Evolutionary conservation across 257 asterid genomes (phyloP).

Genomic region (Hygrophila difformis): DNA sequence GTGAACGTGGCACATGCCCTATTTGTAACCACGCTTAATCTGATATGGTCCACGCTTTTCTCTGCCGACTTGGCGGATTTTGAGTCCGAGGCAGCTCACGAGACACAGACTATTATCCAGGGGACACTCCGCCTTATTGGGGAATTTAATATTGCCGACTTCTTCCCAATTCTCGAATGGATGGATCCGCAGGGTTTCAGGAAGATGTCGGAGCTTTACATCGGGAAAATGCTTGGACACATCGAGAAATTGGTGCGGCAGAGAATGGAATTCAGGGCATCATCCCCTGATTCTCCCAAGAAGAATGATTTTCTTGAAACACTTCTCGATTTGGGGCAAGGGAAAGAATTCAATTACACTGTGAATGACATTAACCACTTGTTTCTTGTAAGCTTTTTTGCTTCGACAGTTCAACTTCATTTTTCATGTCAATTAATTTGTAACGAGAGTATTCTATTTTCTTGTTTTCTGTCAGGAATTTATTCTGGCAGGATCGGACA

Average conservation of each 20-base stretch:
- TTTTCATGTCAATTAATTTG: neutral
- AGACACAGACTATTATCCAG: conserved; percentile 25
- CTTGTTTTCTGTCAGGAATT: conserved; percentile 14
- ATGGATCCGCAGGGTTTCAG: conserved; percentile 30
- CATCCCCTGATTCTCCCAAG: neutral
- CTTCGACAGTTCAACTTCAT: neutral
- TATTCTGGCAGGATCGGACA: conserved; percentile 24
- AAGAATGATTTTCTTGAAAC: conserved; percentile 18
- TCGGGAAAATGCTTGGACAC: conserved; percentile 13
- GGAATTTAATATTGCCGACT: conserved; percentile 30
- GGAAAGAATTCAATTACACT: conserved; percentile 10
- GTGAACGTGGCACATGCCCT: conserved; percentile 27
- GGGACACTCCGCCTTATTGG: conserved; percentile 18
- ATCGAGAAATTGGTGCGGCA: conserved; percentile 9
- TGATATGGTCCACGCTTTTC: conserved; percentile 30
- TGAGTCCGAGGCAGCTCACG: conserved; percentile 17
- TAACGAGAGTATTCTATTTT: no score
- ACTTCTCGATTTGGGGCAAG: conserved; percentile 15
- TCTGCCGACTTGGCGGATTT: conserved; percentile 19
- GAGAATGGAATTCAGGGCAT: conserved; percentile 6
- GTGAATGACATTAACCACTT: conserved; percentile 11
- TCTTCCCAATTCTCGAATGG: conserved; percentile 20
- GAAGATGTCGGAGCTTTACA: conserved; percentile 7
- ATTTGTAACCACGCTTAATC: conserved; percentile 30
- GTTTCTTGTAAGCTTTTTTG: conserved; percentile 1